These are phyloP conservation scores for Nannochloris sp. DNA, from an alignment of 139 green algal genomes.

Conservation along the genomic window DNA sequence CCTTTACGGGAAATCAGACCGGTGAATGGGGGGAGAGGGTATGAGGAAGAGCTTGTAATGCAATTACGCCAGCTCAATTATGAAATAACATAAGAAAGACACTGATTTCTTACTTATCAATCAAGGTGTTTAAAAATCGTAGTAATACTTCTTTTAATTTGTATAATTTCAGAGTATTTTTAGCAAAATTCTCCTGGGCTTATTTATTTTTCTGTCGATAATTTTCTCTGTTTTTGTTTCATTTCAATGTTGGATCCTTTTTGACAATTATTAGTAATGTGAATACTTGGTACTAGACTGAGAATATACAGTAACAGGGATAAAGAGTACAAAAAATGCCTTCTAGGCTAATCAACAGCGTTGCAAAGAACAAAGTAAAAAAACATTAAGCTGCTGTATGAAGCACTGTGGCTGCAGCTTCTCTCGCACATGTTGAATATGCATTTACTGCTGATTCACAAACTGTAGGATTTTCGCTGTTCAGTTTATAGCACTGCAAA, in stretches of 20 bases:
- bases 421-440: constrained; percentile 17
- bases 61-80: constrained; percentile 30
- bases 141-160: background rate
- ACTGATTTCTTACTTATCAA: no score
- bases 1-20: constrained; percentile 19
- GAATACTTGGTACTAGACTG: background rate
- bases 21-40: constrained; percentile 25
- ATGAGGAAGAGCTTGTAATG: constrained; percentile 20
- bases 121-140: no score
- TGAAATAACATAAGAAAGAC: constrained; percentile 15
- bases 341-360: no score
- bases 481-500: constrained; percentile 14
- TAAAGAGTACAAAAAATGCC: no score
- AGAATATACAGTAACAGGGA: background rate
- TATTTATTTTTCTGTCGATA: background rate
- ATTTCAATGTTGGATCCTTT: no score
- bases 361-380: background rate
- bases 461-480: constrained; percentile 4
- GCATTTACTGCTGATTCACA: constrained; percentile 16
- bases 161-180: background rate
- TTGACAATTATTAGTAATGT: background rate
- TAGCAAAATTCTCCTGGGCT: background rate
- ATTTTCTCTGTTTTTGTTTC: background rate
- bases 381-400: background rate
- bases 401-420: background rate